Percentiles rank a stretch among this genome's conserved stretches.
These are phyloP conservation scores for Austroboletus festivus DNA, from an alignment of 768 basidiomycete species.

Conservation along the genomic window DNA sequence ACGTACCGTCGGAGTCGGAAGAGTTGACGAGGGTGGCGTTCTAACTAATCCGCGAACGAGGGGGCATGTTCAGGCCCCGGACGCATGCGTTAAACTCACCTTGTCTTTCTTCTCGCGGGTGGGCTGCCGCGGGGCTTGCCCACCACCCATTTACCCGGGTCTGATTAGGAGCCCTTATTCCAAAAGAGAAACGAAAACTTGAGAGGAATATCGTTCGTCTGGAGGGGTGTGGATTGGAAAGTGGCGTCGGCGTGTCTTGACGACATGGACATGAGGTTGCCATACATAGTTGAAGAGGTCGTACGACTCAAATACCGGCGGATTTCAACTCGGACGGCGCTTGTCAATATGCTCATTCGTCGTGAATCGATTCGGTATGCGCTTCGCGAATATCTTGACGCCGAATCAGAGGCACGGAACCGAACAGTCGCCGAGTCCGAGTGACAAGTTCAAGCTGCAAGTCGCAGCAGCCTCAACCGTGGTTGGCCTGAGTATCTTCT, in stretches of 20 bases:
- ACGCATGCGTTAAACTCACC: neutral
- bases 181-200: neutral
- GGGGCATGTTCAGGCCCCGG: conserved; percentile 3
- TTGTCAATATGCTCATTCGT: neutral
- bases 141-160: no score
- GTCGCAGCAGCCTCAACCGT: neutral
- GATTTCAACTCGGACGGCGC: no score
- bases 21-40: conserved; percentile 7
- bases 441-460: neutral
- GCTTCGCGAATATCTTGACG: no score
- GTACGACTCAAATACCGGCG: no score
- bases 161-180: neutral
- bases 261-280: no score
- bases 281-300: no score
- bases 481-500: neutral
- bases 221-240: no score
- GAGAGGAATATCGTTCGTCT: no score
- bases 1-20: neutral
- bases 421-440: neutral
- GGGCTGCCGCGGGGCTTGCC: neutral
- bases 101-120: neutral
- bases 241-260: no score
- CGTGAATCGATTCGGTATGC: neutral
- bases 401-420: neutral
- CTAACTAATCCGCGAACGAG: conserved; percentile 9